These are phyloP conservation scores for Mycena latifolia DNA, from an alignment of 768 basidiomycete genomes.

Conservation along the genomic window DNA sequence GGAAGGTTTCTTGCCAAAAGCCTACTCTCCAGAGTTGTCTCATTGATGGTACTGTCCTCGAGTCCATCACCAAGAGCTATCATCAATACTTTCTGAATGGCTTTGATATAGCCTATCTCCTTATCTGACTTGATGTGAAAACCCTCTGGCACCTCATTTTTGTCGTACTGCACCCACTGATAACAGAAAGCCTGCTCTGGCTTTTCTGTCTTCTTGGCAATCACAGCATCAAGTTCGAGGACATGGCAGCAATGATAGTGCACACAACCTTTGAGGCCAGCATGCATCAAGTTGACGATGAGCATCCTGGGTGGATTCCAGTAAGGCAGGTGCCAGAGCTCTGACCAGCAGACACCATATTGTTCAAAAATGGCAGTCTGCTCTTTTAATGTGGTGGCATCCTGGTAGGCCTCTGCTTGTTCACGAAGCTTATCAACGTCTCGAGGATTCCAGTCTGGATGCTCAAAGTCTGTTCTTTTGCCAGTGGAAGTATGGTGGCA, in stretches of 20 bases:
- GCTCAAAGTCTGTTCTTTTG: slow-evolving; percentile 16
- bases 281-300: slow-evolving; percentile 47
- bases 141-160: no score
- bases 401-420: slow-evolving; percentile 22
- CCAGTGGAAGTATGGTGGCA: slow-evolving; percentile 23
- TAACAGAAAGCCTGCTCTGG: background rate
- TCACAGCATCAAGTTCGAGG: slow-evolving; percentile 25
- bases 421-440: slow-evolving; percentile 13
- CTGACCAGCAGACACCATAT: slow-evolving; percentile 40
- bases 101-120: no score
- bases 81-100: no score
- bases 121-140: background rate
- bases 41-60: no score
- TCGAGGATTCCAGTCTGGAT: slow-evolving; percentile 14
- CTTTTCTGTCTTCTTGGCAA: slow-evolving; percentile 6
- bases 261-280: slow-evolving; percentile 36
- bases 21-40: no score
- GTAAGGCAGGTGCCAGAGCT: slow-evolving; percentile 42
- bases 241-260: slow-evolving; percentile 30
- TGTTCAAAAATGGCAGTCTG: slow-evolving; percentile 29
- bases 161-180: no score
- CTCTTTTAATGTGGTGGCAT: slow-evolving; percentile 21
- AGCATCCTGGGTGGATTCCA: slow-evolving; percentile 39
- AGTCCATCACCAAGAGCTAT: no score
- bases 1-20: no score